phyloP scores from a whole-genome alignment of 129 eudicot genomes.

The Flaveria robusta region DNA sequence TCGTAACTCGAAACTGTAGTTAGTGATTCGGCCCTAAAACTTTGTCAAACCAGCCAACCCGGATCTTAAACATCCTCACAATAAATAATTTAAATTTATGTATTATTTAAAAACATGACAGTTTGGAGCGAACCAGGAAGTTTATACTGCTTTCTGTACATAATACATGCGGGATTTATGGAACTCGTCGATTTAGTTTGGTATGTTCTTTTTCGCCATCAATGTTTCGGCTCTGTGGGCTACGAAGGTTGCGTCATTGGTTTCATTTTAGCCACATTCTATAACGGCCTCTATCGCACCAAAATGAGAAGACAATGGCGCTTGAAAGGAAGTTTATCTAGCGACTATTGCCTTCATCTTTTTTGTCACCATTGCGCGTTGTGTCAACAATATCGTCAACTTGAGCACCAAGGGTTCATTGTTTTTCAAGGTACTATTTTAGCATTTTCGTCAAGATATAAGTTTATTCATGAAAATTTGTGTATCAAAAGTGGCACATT shows the following conservation, averaged over 20 bases:
- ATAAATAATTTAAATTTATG: neutral
- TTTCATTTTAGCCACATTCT: constrained; percentile 36
- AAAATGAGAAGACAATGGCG: constrained; percentile 40
- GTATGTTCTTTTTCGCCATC: constrained; percentile 21
- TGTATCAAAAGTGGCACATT: neutral
- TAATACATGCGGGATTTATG: constrained; percentile 38
- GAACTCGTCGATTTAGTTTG: constrained; percentile 28
- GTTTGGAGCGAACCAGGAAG: constrained; percentile 43
- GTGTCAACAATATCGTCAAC: constrained; percentile 47
- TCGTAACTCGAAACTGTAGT: neutral
- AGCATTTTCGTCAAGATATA: neutral
- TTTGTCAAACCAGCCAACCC: neutral
- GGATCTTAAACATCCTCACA: neutral
- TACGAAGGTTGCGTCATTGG: constrained; percentile 40
- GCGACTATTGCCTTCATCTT: constrained; percentile 37
- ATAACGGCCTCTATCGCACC: constrained; percentile 39
- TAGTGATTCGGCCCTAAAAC: neutral
- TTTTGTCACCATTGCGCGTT: constrained; percentile 42
- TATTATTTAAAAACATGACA: neutral
- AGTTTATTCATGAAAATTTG: neutral
- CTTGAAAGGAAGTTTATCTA: constrained; percentile 31
- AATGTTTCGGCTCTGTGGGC: constrained; percentile 33
- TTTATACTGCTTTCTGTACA: constrained; percentile 35
- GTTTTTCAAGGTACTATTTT: constrained; percentile 40
- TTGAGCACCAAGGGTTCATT: constrained; percentile 39